Base-by-base conservation (phyloP, 2,329 filamentous ascomycete genomes). In the Talaromyces pinophilus region DNA sequence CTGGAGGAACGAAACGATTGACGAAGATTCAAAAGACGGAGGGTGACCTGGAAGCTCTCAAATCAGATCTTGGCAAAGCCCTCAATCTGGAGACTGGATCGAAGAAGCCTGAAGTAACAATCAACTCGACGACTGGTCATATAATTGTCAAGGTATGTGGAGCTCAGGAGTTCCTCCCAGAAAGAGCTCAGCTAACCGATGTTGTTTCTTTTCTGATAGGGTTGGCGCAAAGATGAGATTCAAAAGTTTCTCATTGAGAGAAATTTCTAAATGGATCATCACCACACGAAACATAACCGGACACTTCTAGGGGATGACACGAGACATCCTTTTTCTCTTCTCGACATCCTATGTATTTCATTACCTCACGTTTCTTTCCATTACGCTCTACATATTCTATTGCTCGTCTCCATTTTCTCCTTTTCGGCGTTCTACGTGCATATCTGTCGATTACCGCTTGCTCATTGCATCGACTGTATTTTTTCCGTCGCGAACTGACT, bases 21-120 rank as follows among this genome's bases (percentile, higher is more conserved):
- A 96, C 94, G 5, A 79, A 87, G 65, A 80, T 99, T 65, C 90
- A 92, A 77, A 93, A 91, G 79, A 85, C 94, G 60, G 88, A 92
- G 66, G 95, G 95, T 17, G 86, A 96, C 75, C 74, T 88, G 60
- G 78, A 82, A 38, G 85, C 82, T 2, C 76, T 98, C 69, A 83
- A 86, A 68, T 78, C 84, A 42, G 90, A 93, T 71, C 75, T 98
- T 65, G 80, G 83, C 44, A 74, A 79, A 22, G 84, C 83, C 11
- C 77, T 97, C 68, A 79, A 82, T 1, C 73, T 94, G 50, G 78
- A 84, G 28, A 68, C 72, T 75, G 83, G 60, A 62, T 71, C 70
- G 30, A 67, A 67, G 64, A 75, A 74, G 52, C 68, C 76, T 17
- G 78, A 81, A 63, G 76, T 84, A 10, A 74, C 74, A 13, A 81